A percentile compares a stretch with the other conserved stretches of the same genome.
These are phyloP conservation scores for Chlamydomonas reinhardtii DNA, from an alignment of 163 green algal genomes.

Conservation along the genomic window DNA sequence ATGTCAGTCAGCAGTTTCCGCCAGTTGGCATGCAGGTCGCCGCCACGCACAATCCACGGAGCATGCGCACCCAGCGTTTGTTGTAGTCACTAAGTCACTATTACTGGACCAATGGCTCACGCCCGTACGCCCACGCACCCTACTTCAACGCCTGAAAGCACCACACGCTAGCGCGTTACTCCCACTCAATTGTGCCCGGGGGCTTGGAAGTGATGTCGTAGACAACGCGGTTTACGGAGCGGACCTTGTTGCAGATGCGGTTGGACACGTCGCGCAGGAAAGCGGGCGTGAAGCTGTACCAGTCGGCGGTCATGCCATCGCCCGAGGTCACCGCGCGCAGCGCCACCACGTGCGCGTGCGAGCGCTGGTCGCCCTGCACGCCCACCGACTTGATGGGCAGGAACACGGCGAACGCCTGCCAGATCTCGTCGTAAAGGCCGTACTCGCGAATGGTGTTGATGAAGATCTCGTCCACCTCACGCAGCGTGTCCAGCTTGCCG, in stretches of 20 bases:
- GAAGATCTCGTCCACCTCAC: conserved; percentile 96
- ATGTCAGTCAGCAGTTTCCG: no score
- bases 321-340: conserved; percentile 92
- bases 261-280: conserved; percentile 93
- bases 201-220: conserved; percentile 99
- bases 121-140: neutral
- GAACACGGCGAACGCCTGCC: conserved; percentile 99
- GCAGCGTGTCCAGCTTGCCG: conserved; percentile 86
- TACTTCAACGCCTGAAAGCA: no score
- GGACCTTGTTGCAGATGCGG: conserved; percentile 97
- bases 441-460: conserved; percentile 94
- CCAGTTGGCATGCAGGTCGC: no score
- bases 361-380: conserved; percentile 98
- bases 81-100: no score
- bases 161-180: conserved; percentile 69
- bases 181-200: conserved; percentile 99
- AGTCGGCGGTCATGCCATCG: conserved; percentile 99
- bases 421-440: conserved; percentile 99
- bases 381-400: conserved; percentile 93
- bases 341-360: conserved; percentile 94
- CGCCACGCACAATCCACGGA: no score
- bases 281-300: conserved; percentile 91
- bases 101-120: neutral
- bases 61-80: no score
- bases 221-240: conserved; percentile 95